Percentiles rank a stretch among this genome's conserved stretches.
phyloP scores from a whole-genome alignment of 176 grass and related monocot species.

The Carex kokanica region DNA sequence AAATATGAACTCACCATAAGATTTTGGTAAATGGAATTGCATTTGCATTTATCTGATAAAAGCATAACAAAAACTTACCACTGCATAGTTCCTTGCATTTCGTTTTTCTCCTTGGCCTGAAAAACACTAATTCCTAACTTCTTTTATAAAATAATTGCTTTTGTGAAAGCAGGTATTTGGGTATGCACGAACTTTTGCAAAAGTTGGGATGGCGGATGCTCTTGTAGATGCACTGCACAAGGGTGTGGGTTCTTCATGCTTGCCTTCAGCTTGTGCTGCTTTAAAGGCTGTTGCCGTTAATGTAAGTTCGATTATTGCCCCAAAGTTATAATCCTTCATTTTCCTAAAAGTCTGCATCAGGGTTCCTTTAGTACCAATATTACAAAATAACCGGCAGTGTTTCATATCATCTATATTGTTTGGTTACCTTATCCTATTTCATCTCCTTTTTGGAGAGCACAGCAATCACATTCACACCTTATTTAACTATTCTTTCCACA shows the following conservation, averaged over 20 bases:
- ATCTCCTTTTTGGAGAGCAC: not conserved
- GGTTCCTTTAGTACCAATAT: not conserved
- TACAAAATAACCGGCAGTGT: not conserved
- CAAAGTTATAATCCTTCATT: not conserved
- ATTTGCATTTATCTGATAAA: constrained; percentile 13
- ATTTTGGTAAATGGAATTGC: not conserved
- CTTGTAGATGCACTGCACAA: constrained; percentile 59
- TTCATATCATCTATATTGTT: not conserved
- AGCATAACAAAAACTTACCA: not conserved
- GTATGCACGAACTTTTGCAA: constrained; percentile 87
- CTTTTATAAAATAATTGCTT: constrained; percentile 20
- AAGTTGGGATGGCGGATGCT: constrained; percentile 72
- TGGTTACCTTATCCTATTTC: not conserved
- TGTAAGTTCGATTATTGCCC: constrained; percentile 44
- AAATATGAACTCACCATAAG: constrained; percentile 2
- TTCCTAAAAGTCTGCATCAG: not conserved
- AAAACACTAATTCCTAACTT: not conserved
- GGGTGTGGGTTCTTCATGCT: constrained; percentile 50
- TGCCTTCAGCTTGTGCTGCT: constrained; percentile 81
- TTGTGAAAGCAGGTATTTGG: constrained; percentile 65
- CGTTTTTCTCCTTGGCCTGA: not conserved
- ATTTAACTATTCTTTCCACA: constrained; percentile 26
- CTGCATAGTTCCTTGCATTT: not conserved
- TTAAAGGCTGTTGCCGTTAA: constrained; percentile 92
- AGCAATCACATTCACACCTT: constrained; percentile 17